Base-by-base conservation (phyloP, 306 rosid genomes). In the Prinsepia uniflora region DNA sequence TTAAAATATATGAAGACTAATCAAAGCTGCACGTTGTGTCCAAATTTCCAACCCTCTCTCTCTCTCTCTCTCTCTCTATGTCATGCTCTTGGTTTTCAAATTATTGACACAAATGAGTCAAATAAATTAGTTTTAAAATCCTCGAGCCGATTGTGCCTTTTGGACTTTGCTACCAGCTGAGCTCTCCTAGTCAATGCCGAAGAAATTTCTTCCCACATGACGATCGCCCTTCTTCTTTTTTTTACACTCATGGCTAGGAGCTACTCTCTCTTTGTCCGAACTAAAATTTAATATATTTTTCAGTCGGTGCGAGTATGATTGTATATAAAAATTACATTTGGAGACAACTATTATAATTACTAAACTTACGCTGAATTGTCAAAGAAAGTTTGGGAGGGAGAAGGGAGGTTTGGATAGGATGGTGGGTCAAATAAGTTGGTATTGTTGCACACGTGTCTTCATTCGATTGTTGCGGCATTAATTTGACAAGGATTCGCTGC, bases 71-170 rank as follows among this genome's bases (percentile, higher is more conserved):
- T n/a, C n/a, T n/a, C n/a, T n/a, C n/a, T n/a, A n/a, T n/a, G n/a
- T 34, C 49, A 40, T 34, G 22, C 50, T 10, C 13, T 3, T 40
- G 40, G 7, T 18, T 55, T 69, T 10, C 52, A 69, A 65, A 41
- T 50, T 42, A 57, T 60, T 68, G 72, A 50, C 66, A 49, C 67
- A 78, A 17, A 42, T 18, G 54, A 67, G 78, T 67, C 71, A 73
- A 67, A 52, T 52, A 66, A 34, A 39, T 54, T 52, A 18, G 72
- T 46, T 56, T 56, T 9, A 45, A 55, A 12, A 44, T 66, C 50
- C 10, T 30, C 42, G 17, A 36, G 24, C 9, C 24, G 46, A 59
- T 56, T 60, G 79, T 68, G 76, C 48, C 65, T 18, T 30, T 19
- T 53, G 14, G 13, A 68, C 13, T 18, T 40, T 2, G 50, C 63